Evolutionary conservation across 306 rosid genomes (phyloP), one percentile per base, ranked within the genome.

Genomic region (Alnus rubra): DNA sequence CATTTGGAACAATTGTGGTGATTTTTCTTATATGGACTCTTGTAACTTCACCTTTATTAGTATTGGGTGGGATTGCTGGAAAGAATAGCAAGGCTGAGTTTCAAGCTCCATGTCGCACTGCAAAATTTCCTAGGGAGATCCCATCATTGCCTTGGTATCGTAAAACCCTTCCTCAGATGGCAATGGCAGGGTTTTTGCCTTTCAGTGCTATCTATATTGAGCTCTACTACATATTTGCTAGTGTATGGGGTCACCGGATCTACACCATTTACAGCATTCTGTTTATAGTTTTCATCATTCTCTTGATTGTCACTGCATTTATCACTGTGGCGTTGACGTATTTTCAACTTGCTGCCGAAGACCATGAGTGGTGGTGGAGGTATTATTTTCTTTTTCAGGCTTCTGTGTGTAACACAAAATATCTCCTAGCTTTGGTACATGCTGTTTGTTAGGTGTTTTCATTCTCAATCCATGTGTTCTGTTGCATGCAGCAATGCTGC

Each of bases 311-410:
- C 75, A 88, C 91, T 64, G 87, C 91, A 69, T 88, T 88, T 74
- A 83, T 76, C 79, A 81, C 85, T 45, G 86, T 85, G 73, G 87
- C 89, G 33, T 76, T 88, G 79, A 88, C 91, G 39, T 88, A 83
- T 85, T 88, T 88, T 74, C 91, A 85, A 76, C 91, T 88, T 72
- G 85, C 87, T 72, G 77, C 87, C 58, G 92, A 86, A 82, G 92
- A 88, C 28, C 92, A 88, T 84, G 77, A 84, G 68, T 88, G 90
- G 92, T 86, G 92, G 88, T 84, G 87, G 92, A 86, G 90, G 90
- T 88, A 82, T 59, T 64, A 64, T 68, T 39, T 50, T 49, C 37
- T 13, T 30, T 71, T n/a, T 49, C 44, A 28, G 28, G 9, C 30
- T 71, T 71, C 58, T 48, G 56, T 59, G 37, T 28, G 11, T 59